Conservation (phyloP, 1,139 yeast species). For the Kazachstania sp. region DNA sequence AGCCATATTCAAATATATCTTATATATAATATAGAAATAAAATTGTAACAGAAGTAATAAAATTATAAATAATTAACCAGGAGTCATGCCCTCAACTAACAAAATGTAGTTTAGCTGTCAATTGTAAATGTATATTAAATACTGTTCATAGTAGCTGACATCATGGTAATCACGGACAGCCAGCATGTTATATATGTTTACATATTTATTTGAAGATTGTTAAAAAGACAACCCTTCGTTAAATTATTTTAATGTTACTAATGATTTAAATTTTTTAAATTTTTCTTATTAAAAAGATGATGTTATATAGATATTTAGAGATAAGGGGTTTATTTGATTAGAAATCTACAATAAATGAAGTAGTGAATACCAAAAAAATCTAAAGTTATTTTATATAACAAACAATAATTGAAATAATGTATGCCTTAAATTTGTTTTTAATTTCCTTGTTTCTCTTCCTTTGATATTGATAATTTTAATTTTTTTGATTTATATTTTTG, state of each 20-base stretch:
- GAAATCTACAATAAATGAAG: neutral
- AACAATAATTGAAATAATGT: neutral
- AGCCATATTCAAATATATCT: neutral
- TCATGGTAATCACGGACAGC: no score
- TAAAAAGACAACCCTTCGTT: neutral
- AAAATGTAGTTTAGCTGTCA: no score
- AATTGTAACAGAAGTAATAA: conserved; percentile 2
- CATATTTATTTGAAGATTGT: neutral
- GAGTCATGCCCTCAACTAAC: no score
- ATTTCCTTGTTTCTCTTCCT: neutral
- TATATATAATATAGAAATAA: neutral
- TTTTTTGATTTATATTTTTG: neutral
- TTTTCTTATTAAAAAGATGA: conserved; percentile 5
- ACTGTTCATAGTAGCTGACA: no score
- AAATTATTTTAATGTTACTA: neutral
- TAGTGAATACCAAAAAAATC: neutral
- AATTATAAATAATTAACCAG: no score
- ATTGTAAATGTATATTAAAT: no score
- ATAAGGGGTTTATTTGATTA: neutral
- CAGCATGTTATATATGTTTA: neutral
- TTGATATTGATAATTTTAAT: neutral
- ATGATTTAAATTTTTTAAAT: neutral
- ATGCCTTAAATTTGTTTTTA: neutral
- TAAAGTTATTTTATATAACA: neutral
- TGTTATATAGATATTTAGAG: conserved; percentile 6